These are phyloP conservation scores for Clavispora asparagi DNA, from an alignment of 805 yeast genomes.

Conservation along the genomic window DNA sequence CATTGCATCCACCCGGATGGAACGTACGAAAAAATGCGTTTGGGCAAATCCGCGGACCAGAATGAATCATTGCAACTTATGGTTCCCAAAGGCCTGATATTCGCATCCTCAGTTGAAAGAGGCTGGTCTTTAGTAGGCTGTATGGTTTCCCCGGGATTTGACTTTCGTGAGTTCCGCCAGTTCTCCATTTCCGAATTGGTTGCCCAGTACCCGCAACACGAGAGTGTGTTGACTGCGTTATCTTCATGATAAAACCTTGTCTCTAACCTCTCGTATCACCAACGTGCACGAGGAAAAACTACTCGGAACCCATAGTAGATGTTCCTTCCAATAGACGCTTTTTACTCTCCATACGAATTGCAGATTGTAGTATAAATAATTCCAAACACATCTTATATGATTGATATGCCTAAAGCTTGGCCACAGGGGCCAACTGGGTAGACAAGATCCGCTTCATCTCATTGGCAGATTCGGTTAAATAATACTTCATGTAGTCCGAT, in stretches of 20 bases:
- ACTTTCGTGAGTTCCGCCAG: constrained; percentile 17
- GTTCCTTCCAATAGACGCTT: too few species aligned
- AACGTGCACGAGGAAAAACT: too few species aligned
- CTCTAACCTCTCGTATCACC: too few species aligned
- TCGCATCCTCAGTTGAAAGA: constrained; percentile 18
- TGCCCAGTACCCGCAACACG: background rate
- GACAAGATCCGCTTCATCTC: constrained; percentile 68
- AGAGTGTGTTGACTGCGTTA: background rate
- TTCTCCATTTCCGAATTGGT: background rate
- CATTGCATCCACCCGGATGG: constrained; percentile 19
- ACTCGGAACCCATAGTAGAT: too few species aligned
- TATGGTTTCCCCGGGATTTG: constrained; percentile 21
- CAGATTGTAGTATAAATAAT: too few species aligned
- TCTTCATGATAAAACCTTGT: background rate
- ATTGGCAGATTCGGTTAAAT: constrained; percentile 71
- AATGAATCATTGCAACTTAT: constrained; percentile 17
- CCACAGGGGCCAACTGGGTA: constrained; percentile 30
- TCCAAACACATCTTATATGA: background rate
- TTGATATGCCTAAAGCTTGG: constrained; percentile 27
- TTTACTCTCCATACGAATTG: too few species aligned
- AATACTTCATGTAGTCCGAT: constrained; percentile 56
- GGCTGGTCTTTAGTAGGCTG: constrained; percentile 20
- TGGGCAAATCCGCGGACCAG: constrained; percentile 12
- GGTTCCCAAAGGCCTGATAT: constrained; percentile 18
- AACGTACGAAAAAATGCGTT: constrained; percentile 9